These are phyloP conservation scores for Colletotrichum chlorophyti DNA, from an alignment of 2,329 filamentous ascomycete genomes.

Conservation along the genomic window DNA sequence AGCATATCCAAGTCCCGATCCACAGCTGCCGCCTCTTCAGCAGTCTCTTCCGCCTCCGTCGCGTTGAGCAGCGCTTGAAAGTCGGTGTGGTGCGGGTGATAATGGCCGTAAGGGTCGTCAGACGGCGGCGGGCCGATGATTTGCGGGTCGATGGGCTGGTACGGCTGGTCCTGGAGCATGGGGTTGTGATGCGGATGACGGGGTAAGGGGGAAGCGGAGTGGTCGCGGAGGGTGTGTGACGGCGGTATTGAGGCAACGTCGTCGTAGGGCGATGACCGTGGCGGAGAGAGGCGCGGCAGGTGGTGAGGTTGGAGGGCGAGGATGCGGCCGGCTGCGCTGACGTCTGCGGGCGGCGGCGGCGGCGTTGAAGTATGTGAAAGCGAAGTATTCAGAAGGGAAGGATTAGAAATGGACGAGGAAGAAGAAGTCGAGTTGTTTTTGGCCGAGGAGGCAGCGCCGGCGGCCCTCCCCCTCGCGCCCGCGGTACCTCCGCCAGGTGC, in stretches of 20 bases:
- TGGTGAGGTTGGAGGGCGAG: conserved; percentile 30
- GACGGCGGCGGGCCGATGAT: conserved; percentile 55
- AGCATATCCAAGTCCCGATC: conserved; percentile 60
- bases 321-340: conserved; percentile 22
- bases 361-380: conserved; percentile 4
- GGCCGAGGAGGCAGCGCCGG: neutral
- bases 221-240: conserved; percentile 44
- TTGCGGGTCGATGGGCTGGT: conserved; percentile 66
- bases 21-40: conserved; percentile 46
- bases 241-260: conserved; percentile 53
- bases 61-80: conserved; percentile 62
- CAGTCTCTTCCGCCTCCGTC: conserved; percentile 43
- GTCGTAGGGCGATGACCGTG: conserved; percentile 47
- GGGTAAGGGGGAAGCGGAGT: conserved; percentile 33
- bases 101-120: conserved; percentile 47
- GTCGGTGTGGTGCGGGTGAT: conserved; percentile 47
- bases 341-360: conserved; percentile 20
- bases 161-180: conserved; percentile 42
- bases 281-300: conserved; percentile 35
- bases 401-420: neutral
- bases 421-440: neutral
- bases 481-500: conserved; percentile 21
- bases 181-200: conserved; percentile 42
- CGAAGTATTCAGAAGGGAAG: neutral
- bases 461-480: conserved; percentile 13